phyloP scores from a whole-genome alignment of 2,329 filamentous ascomycete species.

The Colletotrichum acutatum region DNA sequence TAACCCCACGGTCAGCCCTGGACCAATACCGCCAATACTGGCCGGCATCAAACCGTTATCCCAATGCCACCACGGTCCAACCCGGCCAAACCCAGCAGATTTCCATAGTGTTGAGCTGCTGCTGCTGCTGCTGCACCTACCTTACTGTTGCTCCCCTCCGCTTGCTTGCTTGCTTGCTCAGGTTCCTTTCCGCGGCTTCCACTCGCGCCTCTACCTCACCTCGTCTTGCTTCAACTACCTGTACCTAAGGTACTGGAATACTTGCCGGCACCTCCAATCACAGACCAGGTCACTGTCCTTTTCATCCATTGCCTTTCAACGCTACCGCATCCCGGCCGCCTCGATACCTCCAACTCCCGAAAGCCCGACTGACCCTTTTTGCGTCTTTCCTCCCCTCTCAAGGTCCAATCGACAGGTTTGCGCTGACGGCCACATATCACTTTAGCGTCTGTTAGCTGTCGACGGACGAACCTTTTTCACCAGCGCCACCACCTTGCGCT shows the following conservation, averaged over 20 bases:
- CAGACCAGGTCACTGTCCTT: constrained; percentile 27
- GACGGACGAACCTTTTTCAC: constrained; percentile 27
- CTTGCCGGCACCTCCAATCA: constrained; percentile 27
- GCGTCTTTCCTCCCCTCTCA: constrained; percentile 4
- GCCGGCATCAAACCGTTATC: constrained; percentile 5
- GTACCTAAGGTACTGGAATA: not conserved
- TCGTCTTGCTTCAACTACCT: not conserved
- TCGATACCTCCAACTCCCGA: constrained; percentile 28
- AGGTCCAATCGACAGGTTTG: constrained; percentile 20
- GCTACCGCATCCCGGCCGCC: constrained; percentile 16
- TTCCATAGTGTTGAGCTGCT: constrained; percentile 30
- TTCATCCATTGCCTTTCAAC: constrained; percentile 19
- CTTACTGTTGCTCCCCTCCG: not conserved
- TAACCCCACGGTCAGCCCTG: constrained; percentile 25
- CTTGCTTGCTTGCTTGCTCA: not conserved
- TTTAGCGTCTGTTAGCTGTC: constrained; percentile 31
- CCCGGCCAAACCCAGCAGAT: constrained; percentile 28
- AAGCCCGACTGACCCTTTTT: constrained; percentile 22
- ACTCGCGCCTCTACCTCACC: constrained; percentile 3
- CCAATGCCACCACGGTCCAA: constrained; percentile 14
- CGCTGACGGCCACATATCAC: constrained; percentile 32
- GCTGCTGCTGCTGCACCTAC: constrained; percentile 1
- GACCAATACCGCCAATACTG: not conserved
- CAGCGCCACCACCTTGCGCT: constrained; percentile 31
- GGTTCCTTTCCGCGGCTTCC: constrained; percentile 18